Percentiles rank a stretch among this genome's conserved stretches.
These are phyloP conservation scores for Diplogelasinospora grovesii DNA, from an alignment of 495 filamentous ascomycete species.

Conservation along the genomic window DNA sequence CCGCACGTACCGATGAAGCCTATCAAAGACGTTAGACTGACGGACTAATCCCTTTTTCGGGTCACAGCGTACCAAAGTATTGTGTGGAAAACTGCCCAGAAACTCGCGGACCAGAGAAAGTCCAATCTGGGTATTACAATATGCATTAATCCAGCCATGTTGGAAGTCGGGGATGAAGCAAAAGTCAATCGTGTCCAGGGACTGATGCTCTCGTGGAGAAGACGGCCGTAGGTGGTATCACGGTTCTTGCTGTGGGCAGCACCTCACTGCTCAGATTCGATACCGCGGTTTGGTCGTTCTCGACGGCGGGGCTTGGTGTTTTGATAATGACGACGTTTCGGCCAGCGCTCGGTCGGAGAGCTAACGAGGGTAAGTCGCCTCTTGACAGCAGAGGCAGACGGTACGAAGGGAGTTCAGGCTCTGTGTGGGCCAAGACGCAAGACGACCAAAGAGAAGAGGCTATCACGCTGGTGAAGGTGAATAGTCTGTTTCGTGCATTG, in stretches of 20 bases:
- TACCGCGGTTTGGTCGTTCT: not conserved
- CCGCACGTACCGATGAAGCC: constrained; percentile 47
- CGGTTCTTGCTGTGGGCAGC: not conserved
- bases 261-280: not conserved
- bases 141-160: constrained; percentile 27
- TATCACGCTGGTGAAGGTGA: not conserved
- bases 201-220: too few relatives aligned
- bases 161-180: constrained; percentile 12
- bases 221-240: constrained; percentile 1
- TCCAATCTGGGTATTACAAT: constrained; percentile 29
- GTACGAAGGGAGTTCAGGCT: not conserved
- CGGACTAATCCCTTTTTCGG: not conserved
- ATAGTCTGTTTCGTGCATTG: too few relatives aligned
- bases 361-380: constrained; percentile 10
- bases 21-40: constrained; percentile 19
- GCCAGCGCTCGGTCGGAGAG: constrained; percentile 5
- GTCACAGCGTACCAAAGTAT: constrained; percentile 34
- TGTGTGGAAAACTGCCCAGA: constrained; percentile 31
- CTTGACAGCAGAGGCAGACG: constrained; percentile 1
- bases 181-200: too few relatives aligned
- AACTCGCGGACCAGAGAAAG: constrained; percentile 31
- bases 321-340: not conserved
- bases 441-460: constrained; percentile 1
- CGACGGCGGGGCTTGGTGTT: not conserved
- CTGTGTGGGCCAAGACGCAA: not conserved